These are phyloP conservation scores for Marchantia polymorpha DNA, from an alignment of 225 moss, liverwort and hornwort genomes.

Conservation along the genomic window DNA sequence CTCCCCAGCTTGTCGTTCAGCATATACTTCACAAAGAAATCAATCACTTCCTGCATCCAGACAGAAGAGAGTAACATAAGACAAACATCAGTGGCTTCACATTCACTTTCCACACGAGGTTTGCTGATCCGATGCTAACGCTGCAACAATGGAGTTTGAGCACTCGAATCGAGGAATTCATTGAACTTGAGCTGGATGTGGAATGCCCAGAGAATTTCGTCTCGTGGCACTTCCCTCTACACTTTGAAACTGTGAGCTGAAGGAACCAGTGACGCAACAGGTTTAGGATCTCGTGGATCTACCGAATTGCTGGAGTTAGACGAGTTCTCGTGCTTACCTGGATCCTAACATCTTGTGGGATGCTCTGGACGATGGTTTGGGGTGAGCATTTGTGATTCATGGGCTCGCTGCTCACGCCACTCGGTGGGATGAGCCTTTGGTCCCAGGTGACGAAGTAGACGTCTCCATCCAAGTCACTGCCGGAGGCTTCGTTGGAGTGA, in stretches of 20 bases:
- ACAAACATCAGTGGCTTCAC: background rate
- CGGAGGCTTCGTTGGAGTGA: conserved; percentile 90
- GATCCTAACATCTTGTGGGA: conserved; percentile 38
- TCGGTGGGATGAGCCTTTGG: conserved; percentile 60
- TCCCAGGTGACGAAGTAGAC: conserved; percentile 88
- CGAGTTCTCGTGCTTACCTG: conserved; percentile 28
- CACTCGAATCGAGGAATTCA: too few species aligned
- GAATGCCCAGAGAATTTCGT: background rate
- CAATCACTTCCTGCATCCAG: conserved; percentile 62
- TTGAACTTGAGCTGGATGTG: background rate
- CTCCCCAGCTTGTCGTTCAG: conserved; percentile 73
- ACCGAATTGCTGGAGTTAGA: background rate
- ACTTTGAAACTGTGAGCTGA: too few species aligned
- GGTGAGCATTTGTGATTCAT: conserved; percentile 52
- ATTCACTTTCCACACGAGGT: too few species aligned
- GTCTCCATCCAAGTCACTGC: conserved; percentile 93
- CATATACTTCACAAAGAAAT: conserved; percentile 75
- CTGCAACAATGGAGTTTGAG: background rate
- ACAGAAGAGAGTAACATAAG: background rate
- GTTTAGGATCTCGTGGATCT: background rate
- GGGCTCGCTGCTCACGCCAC: conserved; percentile 60
- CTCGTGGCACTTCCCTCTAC: background rate
- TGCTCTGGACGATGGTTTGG: conserved; percentile 1
- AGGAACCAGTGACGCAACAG: background rate
- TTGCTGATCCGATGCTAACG: too few species aligned